phyloP scores from a whole-genome alignment of 2,329 filamentous ascomycete species.

The Byssochlamys sp. region DNA sequence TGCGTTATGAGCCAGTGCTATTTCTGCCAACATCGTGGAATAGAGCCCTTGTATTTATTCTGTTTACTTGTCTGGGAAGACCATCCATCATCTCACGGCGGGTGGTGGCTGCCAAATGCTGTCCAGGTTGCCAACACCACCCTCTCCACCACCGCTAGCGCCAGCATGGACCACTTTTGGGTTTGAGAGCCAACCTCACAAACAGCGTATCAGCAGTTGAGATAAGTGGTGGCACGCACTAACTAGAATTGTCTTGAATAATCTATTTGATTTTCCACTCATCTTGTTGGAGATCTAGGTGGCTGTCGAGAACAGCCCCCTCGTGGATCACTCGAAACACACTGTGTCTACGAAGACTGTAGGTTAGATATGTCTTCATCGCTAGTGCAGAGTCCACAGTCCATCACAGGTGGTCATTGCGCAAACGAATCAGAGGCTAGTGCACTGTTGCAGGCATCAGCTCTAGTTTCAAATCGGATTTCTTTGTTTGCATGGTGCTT shows the following conservation, averaged over 20 bases:
- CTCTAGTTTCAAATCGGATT: neutral
- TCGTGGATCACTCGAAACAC: neutral
- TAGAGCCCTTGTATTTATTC: neutral
- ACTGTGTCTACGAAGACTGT: neutral
- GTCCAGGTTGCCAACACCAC: conserved; percentile 1
- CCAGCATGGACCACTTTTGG: conserved; percentile 3
- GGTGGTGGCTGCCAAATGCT: conserved; percentile 18
- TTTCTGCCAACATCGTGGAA: neutral
- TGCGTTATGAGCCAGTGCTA: neutral
- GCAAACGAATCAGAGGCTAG: neutral
- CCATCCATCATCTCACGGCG: conserved; percentile 5
- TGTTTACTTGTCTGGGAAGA: neutral
- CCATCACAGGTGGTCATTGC: neutral
- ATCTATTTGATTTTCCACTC: neutral
- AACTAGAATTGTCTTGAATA: neutral
- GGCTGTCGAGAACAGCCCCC: neutral
- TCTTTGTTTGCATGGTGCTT: neutral
- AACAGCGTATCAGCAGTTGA: neutral
- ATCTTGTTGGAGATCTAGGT: neutral
- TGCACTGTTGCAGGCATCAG: neutral
- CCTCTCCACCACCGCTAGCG: neutral
- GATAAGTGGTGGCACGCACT: too few relatives aligned
- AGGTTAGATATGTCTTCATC: neutral
- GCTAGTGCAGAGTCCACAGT: neutral
- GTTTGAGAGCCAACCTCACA: neutral